Evolutionary conservation across 768 basidiomycete species (phyloP), one percentile per base, ranked within the genome.

Genomic region (Lentinula sp.): DNA sequence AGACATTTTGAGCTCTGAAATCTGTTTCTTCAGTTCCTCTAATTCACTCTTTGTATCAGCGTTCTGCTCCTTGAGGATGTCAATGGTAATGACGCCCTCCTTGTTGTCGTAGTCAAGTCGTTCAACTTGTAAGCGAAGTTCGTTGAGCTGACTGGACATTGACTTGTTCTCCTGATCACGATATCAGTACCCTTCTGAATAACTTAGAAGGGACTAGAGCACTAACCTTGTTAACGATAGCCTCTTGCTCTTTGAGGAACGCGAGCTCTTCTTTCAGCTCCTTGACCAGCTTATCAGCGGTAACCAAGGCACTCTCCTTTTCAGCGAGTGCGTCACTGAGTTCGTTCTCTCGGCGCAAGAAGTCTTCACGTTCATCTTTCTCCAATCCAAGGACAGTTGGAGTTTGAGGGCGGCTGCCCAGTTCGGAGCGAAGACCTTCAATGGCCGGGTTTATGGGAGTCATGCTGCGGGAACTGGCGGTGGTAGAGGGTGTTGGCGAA

Each of bases 301-400:
- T 80, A 37, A 75, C 78, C 42, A 98, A 78, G 9, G 87, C 82
- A 32, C 87, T 86, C 77, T 98, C 97, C 78, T 83, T 92, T 78
- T 98, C 96, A 3, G 93, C 92, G 48, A 99, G 79, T 65, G 86
- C 80, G 73, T 99, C 97, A 63, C 88, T 95, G 59, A 99, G 80
- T 73, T 99, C 97, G 67, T 98, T 98, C 81, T 99, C 97, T 63
- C 97, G 76, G 70, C 85, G 87, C 74, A 99, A 75, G 82, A 98
- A 99, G 57, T 98, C 97, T 65, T 99, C 97, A 61, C 95, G 79
- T 75, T 99, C 97, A 68, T 98, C 97, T 78, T 95, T 94, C 65
- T 97, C 95, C 65, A 98, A 71, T 21, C 88, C 87, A 58, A 90
- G 80, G 45, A 89, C 89, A 6, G 91, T 92, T 13, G 96, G 97